These are phyloP conservation scores for Trichophyton benhamiae DNA, from an alignment of 2,329 filamentous ascomycete species.

Conservation along the genomic window DNA sequence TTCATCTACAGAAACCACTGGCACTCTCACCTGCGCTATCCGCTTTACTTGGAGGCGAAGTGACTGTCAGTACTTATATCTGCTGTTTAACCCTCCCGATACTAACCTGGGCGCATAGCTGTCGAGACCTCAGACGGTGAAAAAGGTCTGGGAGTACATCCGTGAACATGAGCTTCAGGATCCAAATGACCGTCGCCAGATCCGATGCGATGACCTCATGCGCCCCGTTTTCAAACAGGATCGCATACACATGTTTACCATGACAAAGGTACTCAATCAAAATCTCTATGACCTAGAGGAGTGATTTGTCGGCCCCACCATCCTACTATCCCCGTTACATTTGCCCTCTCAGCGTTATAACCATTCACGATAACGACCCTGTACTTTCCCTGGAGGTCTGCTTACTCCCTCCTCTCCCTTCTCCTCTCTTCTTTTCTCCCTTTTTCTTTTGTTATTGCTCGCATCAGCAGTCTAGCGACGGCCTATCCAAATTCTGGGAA, in stretches of 20 bases:
- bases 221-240: constrained; percentile 83
- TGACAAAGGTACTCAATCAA: constrained; percentile 90
- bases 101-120: constrained; percentile 42
- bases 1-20: constrained; percentile 31
- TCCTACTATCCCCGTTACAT: too few relatives aligned
- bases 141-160: constrained; percentile 93
- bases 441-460: too few relatives aligned
- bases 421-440: too few relatives aligned
- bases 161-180: constrained; percentile 81
- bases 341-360: neutral
- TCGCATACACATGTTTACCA: constrained; percentile 95
- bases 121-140: constrained; percentile 88
- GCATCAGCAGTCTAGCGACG: neutral
- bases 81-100: neutral
- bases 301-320: neutral
- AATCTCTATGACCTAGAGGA: constrained; percentile 63
- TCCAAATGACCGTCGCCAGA: constrained; percentile 80
- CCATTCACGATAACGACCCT: neutral
- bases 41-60: constrained; percentile 33
- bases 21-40: constrained; percentile 35
- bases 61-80: constrained; percentile 33
- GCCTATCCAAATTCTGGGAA: neutral
- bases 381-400: neutral
- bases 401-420: neutral
- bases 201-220: constrained; percentile 83